A percentile compares a stretch with the other conserved stretches of the same genome.
These are phyloP conservation scores for Calocera viscosa DNA, from an alignment of 768 basidiomycete species.

Conservation along the genomic window DNA sequence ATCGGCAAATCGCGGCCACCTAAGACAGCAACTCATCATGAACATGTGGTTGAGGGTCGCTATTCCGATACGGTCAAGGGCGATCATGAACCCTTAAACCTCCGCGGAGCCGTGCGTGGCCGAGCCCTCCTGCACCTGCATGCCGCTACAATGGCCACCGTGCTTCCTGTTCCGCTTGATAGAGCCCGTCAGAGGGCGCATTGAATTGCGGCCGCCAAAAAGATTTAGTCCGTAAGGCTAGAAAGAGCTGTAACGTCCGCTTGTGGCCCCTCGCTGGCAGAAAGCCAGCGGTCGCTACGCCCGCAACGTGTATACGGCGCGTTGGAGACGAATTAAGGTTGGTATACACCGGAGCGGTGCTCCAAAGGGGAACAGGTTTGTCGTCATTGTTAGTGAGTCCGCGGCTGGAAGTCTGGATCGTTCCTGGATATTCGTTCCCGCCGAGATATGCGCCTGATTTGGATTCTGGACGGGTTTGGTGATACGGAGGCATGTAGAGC, in stretches of 20 bases:
- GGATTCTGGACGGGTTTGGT: not conserved
- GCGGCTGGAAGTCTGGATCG: not conserved
- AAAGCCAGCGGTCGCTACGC: not conserved
- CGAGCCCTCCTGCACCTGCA: too few species aligned
- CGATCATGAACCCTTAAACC: not conserved
- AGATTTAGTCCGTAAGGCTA: not conserved
- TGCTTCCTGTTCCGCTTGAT: not conserved
- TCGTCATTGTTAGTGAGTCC: not conserved
- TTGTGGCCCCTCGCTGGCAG: too few species aligned
- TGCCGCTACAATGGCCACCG: not conserved
- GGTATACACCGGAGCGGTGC: not conserved
- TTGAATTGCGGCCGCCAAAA: not conserved
- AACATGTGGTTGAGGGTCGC: not conserved
- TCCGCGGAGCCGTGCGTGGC: not conserved
- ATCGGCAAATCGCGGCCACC: too few species aligned
- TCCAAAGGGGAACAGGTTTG: not conserved
- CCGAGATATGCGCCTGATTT: not conserved
- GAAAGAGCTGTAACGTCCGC: not conserved
- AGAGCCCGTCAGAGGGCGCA: not conserved
- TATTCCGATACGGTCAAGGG: not conserved
- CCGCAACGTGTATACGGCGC: too few species aligned
- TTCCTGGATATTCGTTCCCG: conserved; percentile 2
- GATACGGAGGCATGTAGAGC: not conserved
- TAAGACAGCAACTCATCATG: too few species aligned
- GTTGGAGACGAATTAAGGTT: too few species aligned